phyloP scores from a whole-genome alignment of 208 protist species.

The Trypanosoma platydactyli region DNA sequence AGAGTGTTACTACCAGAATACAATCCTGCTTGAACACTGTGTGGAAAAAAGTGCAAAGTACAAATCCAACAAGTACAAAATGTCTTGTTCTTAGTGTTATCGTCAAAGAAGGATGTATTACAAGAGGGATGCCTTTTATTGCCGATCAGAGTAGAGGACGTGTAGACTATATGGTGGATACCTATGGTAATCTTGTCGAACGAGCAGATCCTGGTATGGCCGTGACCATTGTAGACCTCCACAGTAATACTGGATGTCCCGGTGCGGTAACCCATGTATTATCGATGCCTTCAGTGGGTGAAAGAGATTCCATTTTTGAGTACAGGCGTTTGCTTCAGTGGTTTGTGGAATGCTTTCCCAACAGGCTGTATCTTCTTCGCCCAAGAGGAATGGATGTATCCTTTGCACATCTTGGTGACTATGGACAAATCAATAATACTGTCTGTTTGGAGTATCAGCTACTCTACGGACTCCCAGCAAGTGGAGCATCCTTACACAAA shows the following conservation, averaged over 20 bases:
- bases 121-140: constrained; percentile 79
- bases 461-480: constrained; percentile 60
- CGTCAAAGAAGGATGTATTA: constrained; percentile 78
- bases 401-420: constrained; percentile 85
- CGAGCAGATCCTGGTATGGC: constrained; percentile 75
- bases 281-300: constrained; percentile 45
- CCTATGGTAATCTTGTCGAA: constrained; percentile 67
- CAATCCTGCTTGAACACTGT: constrained; percentile 39
- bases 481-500: neutral
- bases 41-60: constrained; percentile 31
- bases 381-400: constrained; percentile 76
- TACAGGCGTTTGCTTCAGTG: constrained; percentile 84
- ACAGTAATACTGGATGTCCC: constrained; percentile 80
- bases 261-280: constrained; percentile 77
- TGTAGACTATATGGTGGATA: constrained; percentile 78
- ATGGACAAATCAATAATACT: constrained; percentile 71
- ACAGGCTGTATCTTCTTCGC: constrained; percentile 61
- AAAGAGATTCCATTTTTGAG: constrained; percentile 55
- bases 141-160: constrained; percentile 82
- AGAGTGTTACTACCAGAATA: constrained; percentile 38
- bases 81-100: constrained; percentile 72
- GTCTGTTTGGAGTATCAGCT: constrained; percentile 74
- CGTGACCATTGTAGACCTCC: constrained; percentile 81
- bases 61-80: constrained; percentile 78
- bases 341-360: constrained; percentile 80